These are phyloP conservation scores for Thraustotheca clavata DNA, from an alignment of 352 stramenopile species.

Conservation along the genomic window DNA sequence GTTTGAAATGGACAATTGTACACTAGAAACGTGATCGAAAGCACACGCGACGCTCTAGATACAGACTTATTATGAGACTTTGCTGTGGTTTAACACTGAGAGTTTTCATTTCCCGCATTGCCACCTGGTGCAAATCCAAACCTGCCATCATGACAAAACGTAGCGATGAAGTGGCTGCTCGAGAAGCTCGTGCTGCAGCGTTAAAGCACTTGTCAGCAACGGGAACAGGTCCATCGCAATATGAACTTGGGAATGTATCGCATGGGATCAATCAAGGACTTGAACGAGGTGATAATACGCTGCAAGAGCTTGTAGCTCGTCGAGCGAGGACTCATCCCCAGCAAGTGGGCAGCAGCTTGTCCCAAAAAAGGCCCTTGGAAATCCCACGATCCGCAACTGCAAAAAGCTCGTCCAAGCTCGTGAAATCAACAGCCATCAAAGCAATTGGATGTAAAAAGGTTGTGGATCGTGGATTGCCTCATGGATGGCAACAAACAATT, in stretches of 20 bases:
- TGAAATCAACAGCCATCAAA: constrained; percentile 2
- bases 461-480: constrained; percentile 24
- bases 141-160: no score
- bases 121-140: no score
- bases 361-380: constrained; percentile 26
- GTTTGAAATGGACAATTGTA: no score
- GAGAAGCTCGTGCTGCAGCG: constrained; percentile 50
- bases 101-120: no score
- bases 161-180: constrained; percentile 52
- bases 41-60: no score
- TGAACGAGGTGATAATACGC: constrained; percentile 62
- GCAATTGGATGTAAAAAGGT: no score
- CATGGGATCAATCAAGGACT: constrained; percentile 33
- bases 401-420: constrained; percentile 23
- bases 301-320: constrained; percentile 45
- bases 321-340: constrained; percentile 27
- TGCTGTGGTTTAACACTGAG: no score
- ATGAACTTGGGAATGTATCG: constrained; percentile 52
- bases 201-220: constrained; percentile 52
- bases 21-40: no score
- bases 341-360: constrained; percentile 22
- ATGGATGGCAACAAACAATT: constrained; percentile 44
- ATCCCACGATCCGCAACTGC: background rate
- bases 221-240: constrained; percentile 53
- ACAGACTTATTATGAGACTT: no score